Evolutionary conservation across 2,329 filamentous ascomycete species (phyloP), one percentile per base, ranked within the genome.

Genomic region (Colletotrichum somersetense): DNA sequence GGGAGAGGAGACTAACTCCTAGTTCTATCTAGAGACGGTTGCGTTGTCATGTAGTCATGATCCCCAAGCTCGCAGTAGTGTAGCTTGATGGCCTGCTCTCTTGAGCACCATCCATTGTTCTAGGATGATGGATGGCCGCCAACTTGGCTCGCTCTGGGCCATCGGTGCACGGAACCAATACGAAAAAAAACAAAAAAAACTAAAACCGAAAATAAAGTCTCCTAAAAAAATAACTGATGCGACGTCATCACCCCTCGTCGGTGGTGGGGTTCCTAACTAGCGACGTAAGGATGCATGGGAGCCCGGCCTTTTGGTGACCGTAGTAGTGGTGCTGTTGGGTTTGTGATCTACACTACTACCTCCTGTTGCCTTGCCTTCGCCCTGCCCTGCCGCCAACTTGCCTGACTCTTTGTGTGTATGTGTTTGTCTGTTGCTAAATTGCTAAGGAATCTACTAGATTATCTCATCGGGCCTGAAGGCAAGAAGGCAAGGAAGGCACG

Each of bases 221-320:
- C 30, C 18, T 26, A n/a, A 42, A 42, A 42, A 57, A 55, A 30
- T 33, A 59, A 18, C 23, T 26, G 44, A 48, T 38, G 55, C 66
- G 70, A 72, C 70, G 70, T 72, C 70, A 72, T 72, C 66, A 64
- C 59, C 66, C 65, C 69, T 72, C 66, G 26, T 57, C 23, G n/a
- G 52, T 63, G n/a, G 70, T 72, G 70, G 70, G 66, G 70, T 66
- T 70, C 10, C 59, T 23, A 30, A 72, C 46, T n/a, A 56, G 57
- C 70, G 61, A 72, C 70, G 66, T 70, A 72, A 72, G 35, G 67
- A 46, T 64, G 66, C 69, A 72, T 72, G 69, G 66, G 52, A 52
- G 26, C 59, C 66, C 55, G 57, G 40, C 59, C 55, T 44, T 23
- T 23, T 35, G 35, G 57, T 26, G 58, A 63, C 46, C 35, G 30